Evolutionary conservation across 345 rosid genomes (phyloP), one percentile per base, ranked within the genome.

Genomic region (Eucalyptus virginea): DNA sequence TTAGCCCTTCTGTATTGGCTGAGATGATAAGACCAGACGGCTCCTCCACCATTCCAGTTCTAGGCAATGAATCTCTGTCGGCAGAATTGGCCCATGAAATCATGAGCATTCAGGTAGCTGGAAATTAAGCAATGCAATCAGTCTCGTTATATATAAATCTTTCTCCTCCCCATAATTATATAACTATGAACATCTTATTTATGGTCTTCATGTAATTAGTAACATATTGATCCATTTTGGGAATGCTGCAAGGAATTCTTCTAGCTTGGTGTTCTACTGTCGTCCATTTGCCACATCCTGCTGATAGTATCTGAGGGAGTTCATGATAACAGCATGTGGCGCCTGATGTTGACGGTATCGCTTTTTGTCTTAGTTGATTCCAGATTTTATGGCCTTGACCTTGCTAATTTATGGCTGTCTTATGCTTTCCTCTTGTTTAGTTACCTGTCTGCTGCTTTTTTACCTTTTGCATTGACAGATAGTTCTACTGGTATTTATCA

Each of bases 21-120:
- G 99, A 97, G 91, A 93, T 95, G 88, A 94, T 94, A 93, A 93
- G 96, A 91, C 98, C 95, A 86, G 99, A 97, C 92, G 94, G 97
- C 80, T 94, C 96, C 48, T 95, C 97, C 88, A 94, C 94, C 3
- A 86, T 96, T 87, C 91, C 97, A 34, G 95, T 96, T 89, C 92
- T 96, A 91, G 92, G 94, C 87, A 94, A 94, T 85, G 99, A 96
- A 90, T 88, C 96, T 89, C 87, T 96, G 48, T 94, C 98, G 42
- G 95, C 97, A 50, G 99, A 97, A 91, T 93, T 97, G 93, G 97
- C 98, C 91, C 96, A 96, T 92, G 97, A 97, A 89, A 90, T 97
- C 81, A 94, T 94, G 97, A 91, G 92, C 60, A 95, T 96, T 88
- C 99, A 97, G 99, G 99, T 97, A 93, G 88, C 89, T 77, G 30